Evolutionary conservation across 2,329 filamentous ascomycete species (phyloP).

Genomic region (Pezicula neosporulosa): DNA sequence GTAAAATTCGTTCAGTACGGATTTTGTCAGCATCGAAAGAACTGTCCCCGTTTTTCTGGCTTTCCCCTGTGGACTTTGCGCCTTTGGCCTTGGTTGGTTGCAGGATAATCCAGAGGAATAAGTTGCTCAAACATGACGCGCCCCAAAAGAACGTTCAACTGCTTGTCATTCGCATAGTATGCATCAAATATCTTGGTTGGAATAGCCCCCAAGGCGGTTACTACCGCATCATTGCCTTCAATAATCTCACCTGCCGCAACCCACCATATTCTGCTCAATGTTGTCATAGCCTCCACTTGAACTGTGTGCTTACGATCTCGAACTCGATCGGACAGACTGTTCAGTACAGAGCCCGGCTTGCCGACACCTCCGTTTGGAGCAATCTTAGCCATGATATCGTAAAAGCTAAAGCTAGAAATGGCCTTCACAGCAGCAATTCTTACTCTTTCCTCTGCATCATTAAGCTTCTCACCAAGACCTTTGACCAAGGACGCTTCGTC

Average conservation of each 20-base stretch:
- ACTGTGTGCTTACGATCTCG: slow-evolving; percentile 82
- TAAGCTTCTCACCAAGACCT: slow-evolving; percentile 74
- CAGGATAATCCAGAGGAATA: slow-evolving; percentile 85
- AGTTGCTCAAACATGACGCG: slow-evolving; percentile 83
- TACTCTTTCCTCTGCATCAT: slow-evolving; percentile 88
- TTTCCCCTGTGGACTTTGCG: slow-evolving; percentile 57
- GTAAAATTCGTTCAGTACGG: slow-evolving; percentile 77
- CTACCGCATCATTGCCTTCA: slow-evolving; percentile 73
- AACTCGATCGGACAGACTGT: slow-evolving; percentile 79
- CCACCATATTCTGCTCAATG: slow-evolving; percentile 88
- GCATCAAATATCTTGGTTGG: slow-evolving; percentile 83
- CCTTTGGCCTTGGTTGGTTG: slow-evolving; percentile 61
- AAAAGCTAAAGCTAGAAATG: slow-evolving; percentile 76
- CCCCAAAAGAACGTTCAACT: slow-evolving; percentile 82
- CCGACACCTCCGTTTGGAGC: slow-evolving; percentile 71
- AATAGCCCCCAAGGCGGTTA: slow-evolving; percentile 72
- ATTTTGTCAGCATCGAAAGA: slow-evolving; percentile 69
- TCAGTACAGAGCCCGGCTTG: slow-evolving; percentile 74
- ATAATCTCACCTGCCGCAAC: slow-evolving; percentile 85
- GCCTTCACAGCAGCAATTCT: slow-evolving; percentile 84
- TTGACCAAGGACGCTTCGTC: slow-evolving; percentile 76
- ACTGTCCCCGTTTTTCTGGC: slow-evolving; percentile 42
- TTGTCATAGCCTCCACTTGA: slow-evolving; percentile 80
- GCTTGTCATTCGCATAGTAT: slow-evolving; percentile 84
- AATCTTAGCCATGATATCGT: slow-evolving; percentile 78